Evolutionary conservation across 345 rosid genomes (phyloP).

Genomic region (Cardamine resedifolia): DNA sequence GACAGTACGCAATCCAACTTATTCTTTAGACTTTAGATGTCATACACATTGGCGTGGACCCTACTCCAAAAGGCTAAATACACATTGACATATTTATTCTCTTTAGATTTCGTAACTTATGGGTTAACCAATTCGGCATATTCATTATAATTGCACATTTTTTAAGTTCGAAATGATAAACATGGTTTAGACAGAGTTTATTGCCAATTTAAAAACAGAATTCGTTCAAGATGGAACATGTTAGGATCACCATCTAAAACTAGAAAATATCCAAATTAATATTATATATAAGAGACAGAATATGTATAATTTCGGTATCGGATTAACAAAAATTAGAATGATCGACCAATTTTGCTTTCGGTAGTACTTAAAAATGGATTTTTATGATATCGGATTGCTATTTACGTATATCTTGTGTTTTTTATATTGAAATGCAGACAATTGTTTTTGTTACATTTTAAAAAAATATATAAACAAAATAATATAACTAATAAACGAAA

Average conservation of each 20-base stretch:
- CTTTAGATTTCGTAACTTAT: background rate
- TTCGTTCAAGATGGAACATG: no score
- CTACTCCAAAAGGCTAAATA: constrained; percentile 21
- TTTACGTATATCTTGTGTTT: no score
- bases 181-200: no score
- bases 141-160: background rate
- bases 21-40: no score
- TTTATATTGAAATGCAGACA: background rate
- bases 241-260: no score
- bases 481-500: background rate
- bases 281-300: no score
- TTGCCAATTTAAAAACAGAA: no score
- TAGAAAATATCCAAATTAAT: no score
- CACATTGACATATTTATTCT: no score
- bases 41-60: constrained; percentile 4
- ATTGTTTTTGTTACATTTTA: background rate
- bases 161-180: background rate
- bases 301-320: background rate
- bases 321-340: background rate
- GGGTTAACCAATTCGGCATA: background rate
- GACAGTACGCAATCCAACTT: constrained; percentile 23
- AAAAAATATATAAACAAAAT: background rate
- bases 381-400: background rate
- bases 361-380: no score
- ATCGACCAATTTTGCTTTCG: background rate